Base-by-base conservation (phyloP, 352 stramenopile species). In the Phytophthora quininea region DNA sequence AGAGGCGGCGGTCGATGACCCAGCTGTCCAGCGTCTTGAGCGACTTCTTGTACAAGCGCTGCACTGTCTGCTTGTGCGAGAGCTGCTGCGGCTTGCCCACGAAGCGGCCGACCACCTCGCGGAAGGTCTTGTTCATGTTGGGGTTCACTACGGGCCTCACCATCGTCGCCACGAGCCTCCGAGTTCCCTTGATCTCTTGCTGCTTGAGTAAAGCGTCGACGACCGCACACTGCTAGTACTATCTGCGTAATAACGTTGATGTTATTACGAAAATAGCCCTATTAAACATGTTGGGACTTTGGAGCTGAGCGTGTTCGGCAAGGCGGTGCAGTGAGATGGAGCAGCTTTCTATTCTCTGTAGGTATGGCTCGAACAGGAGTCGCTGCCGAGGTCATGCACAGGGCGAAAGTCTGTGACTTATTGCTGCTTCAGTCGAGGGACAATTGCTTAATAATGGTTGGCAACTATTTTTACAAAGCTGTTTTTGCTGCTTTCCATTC, bases 1-100 rank as follows among this genome's bases (percentile, higher is more conserved):
- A 99, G 63, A 99, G 87, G 62, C 98, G 92, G 64, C 96, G 90
- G 80, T 98, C 95, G 64, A 98, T 97, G 64, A 93, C 74, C 96
- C 96, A 99, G 76, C 83, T 97, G 56, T 93, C 83, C 51, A 98
- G 78, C 45, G 85, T 90, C 84, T 98, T 98, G 68, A 99, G 88
- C 61, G 92, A 93, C 71, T 98, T 78, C 67, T 97, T 97, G 79
- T 99, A 99, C 68, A 99, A 79, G 31, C 96, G 86, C 74, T 84
- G 87, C 60, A 97, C 91, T 52, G 76, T 85, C 78, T 97, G 91
- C 80, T 95, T 91, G 79, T 97, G 91, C 69, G 89, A 81, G 42
- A 97, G 83, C 71, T 82, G 78, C 67, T 84, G 73, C 54, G 70
- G 42, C n/a, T 72, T 64, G 55, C 75, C 84, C 54, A 82, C 73